Evolutionary conservation across 176 grass and related monocot species (phyloP).

Genomic region (Oryza officinalis): DNA sequence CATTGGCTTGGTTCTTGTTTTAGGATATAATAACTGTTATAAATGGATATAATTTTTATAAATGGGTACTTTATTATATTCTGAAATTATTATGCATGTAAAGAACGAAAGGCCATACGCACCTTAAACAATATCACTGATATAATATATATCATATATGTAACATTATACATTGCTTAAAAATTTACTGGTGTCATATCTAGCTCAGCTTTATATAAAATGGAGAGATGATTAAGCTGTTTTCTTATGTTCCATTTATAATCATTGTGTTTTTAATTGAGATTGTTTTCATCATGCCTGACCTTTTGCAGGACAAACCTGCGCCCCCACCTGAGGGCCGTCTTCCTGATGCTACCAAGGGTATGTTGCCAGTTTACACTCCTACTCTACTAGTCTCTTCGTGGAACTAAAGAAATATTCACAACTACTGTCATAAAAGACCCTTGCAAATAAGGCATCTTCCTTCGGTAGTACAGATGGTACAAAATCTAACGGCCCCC

Average conservation of each 20-base stretch:
- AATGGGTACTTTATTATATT: no score
- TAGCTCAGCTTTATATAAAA: neutral
- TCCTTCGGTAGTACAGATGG: neutral
- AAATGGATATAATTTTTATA: no score
- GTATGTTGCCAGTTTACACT: constrained; percentile 34
- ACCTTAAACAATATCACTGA: no score
- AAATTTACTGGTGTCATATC: neutral
- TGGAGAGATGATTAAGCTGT: neutral
- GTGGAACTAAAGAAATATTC: neutral
- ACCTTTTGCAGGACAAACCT: constrained; percentile 74
- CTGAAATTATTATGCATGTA: no score
- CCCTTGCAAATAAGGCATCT: neutral
- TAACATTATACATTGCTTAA: neutral
- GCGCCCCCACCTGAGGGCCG: constrained; percentile 88
- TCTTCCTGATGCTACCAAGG: constrained; percentile 89
- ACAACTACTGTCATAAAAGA: neutral
- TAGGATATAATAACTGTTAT: no score
- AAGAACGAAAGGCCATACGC: no score
- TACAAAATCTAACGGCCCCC: neutral
- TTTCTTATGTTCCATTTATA: neutral
- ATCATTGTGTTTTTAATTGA: neutral
- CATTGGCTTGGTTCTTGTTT: no score
- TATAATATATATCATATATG: neutral
- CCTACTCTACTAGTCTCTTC: neutral
- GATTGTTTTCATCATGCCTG: neutral